phyloP scores from a whole-genome alignment of 495 filamentous ascomycete species.

The Poronia punctata region DNA sequence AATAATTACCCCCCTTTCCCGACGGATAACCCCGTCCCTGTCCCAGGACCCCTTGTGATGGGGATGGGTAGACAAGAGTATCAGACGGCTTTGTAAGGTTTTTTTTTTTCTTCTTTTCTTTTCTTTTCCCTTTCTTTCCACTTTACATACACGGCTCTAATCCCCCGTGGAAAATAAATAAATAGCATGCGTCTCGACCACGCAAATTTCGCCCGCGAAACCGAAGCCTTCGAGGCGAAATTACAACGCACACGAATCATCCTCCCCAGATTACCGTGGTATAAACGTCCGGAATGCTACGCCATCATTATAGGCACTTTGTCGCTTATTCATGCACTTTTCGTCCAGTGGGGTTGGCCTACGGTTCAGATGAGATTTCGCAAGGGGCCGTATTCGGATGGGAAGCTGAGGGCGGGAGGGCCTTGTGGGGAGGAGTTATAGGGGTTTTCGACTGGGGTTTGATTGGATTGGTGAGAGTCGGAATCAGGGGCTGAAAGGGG shows the following conservation, averaged over 20 bases:
- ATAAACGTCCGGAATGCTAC: conserved; percentile 6
- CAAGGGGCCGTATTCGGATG: no score
- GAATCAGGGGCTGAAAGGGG: no score
- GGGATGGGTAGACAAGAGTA: conserved; percentile 6
- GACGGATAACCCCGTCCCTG: no score
- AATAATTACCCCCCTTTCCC: no score
- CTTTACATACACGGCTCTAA: background rate
- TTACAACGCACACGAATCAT: no score
- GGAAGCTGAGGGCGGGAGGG: no score
- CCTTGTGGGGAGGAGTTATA: no score
- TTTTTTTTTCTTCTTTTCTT: background rate
- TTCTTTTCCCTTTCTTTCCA: background rate
- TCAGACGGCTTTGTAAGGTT: conserved; percentile 6
- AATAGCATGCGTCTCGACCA: conserved; percentile 8
- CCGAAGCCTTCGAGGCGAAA: background rate
- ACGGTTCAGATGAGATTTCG: background rate
- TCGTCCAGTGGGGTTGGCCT: conserved; percentile 1
- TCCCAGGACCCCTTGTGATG: conserved; percentile 2
- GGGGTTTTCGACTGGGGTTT: no score
- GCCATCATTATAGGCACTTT: conserved; percentile 1
- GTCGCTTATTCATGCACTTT: background rate
- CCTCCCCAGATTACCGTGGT: no score
- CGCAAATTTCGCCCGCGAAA: conserved; percentile 7
- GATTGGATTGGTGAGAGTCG: no score
- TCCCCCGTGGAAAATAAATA: background rate